These are phyloP conservation scores for Neurospora sp. DNA, from an alignment of 2,329 filamentous ascomycete genomes.

Conservation along the genomic window DNA sequence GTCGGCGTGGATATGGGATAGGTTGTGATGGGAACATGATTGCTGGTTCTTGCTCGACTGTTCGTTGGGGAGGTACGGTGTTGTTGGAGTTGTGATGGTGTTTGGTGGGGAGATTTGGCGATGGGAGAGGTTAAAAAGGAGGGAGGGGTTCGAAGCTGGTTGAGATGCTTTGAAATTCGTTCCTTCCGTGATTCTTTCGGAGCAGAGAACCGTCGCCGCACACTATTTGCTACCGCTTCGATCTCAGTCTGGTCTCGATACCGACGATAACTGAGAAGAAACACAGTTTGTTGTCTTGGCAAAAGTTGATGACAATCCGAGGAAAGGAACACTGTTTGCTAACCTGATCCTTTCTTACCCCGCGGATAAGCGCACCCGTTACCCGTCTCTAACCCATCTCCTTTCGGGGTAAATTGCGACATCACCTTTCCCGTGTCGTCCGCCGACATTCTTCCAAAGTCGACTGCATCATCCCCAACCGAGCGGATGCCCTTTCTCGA, in stretches of 20 bases:
- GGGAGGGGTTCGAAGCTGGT: not conserved
- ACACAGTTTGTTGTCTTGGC: not conserved
- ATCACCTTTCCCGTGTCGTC: not conserved
- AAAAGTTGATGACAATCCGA: not conserved
- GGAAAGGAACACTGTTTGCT: not conserved
- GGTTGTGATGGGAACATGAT: constrained; percentile 19
- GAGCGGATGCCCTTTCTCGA: constrained; percentile 4
- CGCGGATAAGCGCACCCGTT: not conserved
- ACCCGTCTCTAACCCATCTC: not conserved
- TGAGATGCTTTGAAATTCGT: not conserved
- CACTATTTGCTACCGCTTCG: not conserved
- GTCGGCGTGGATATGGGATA: constrained; percentile 32
- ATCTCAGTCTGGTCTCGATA: not conserved
- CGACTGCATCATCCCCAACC: not conserved
- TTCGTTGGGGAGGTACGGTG: not conserved
- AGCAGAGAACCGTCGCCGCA: not conserved
- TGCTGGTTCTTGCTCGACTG: not conserved
- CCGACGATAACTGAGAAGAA: not conserved
- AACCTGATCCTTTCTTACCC: not conserved
- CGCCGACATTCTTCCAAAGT: not conserved
- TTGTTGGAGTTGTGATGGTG: not conserved
- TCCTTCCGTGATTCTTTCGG: not conserved
- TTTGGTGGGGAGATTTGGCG: not conserved
- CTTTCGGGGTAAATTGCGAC: not conserved
- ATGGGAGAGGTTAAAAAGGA: not conserved